These are phyloP conservation scores for Boletus sp. DNA, from an alignment of 1,284 basidiomycete genomes.

Conservation along the genomic window DNA sequence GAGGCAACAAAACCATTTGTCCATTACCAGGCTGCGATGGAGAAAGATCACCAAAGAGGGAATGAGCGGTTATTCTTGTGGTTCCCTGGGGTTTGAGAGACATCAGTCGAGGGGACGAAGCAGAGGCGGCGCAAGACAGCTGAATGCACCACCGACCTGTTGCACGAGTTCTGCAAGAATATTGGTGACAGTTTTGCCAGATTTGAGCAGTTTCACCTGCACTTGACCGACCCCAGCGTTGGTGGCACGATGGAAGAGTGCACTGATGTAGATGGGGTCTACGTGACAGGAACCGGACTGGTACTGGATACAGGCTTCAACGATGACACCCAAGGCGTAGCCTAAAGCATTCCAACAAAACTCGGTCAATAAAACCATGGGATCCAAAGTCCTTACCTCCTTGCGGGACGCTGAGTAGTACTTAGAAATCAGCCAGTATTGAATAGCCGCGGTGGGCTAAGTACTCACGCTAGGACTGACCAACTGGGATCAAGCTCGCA, in stretches of 20 bases:
- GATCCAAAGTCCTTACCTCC: constrained; percentile 40
- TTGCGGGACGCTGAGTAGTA: constrained; percentile 44
- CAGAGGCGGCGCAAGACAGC: background rate
- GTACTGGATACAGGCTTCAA: constrained; percentile 50
- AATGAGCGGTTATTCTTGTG: constrained; percentile 47
- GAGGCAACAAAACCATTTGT: constrained; percentile 39
- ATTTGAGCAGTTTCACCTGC: constrained; percentile 42
- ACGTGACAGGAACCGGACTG: constrained; percentile 45
- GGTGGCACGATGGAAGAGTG: constrained; percentile 51
- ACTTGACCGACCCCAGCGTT: constrained; percentile 41
- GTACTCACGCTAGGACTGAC: constrained; percentile 41
- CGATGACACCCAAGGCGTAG: constrained; percentile 50
- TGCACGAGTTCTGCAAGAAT: constrained; percentile 54
- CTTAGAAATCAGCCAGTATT: background rate
- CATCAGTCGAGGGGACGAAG: constrained; percentile 3
- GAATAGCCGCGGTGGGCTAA: background rate
- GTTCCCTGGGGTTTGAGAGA: constrained; percentile 29
- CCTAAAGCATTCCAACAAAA: constrained; percentile 34
- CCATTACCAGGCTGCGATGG: constrained; percentile 25
- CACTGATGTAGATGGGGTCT: constrained; percentile 57
- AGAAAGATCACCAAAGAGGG: constrained; percentile 51
- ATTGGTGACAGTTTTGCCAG: constrained; percentile 51
- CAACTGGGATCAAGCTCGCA: constrained; percentile 45
- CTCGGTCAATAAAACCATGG: background rate
- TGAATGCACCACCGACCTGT: constrained; percentile 36